Base-by-base conservation (phyloP, 805 yeast genomes). In the Teunomyces tritomae region DNA sequence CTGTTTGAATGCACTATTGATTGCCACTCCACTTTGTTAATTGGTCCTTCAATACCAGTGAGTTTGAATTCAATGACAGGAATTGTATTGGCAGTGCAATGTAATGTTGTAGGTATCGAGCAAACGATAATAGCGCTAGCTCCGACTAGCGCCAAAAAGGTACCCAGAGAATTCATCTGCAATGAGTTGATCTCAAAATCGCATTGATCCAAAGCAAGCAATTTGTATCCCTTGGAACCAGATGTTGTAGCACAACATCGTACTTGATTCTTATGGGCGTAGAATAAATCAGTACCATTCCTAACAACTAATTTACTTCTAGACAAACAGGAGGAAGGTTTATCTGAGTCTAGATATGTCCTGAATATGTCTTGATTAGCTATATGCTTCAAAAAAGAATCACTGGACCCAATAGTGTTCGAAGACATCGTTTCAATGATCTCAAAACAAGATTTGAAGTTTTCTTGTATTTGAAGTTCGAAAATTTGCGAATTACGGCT, bases 91-190 rank as follows among this genome's bases (percentile, higher is more conserved):
- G n/a, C 43, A 5, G 10, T 28, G 32, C 34, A 35, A 9, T 32
- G 28, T 9, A 51, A 29, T 20, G 29, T 33, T 9, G 62, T 33
- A 5, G 78, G 77, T 17, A 74, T 53, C 5, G 59, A 45, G 8
- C 61, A 53, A 3, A 74, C 65, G 5, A 57, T 52, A 4, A 77
- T 46, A 10, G 59, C 55, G 4, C 44, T 8, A 1, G 55, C 58
- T 4, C 77, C 73, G n/a, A 68, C 59, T 2, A 70, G 55, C 2
- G 80, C 82, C 43, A 80, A 49, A 4, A 73, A 59, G 0, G 73
- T 65, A 3, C 77, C 80, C 32, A 70, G 57, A 4, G 56, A 47
- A 56, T 80, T 80, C 45, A 76, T 48, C 16, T 56, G 55, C 16
- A 79, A 43, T 0, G 64, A 62, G 3, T 54, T 49, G 27, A 77